Conservation (phyloP, 1,284 basidiomycete genomes). For the Hypsizygus ulmarius region DNA sequence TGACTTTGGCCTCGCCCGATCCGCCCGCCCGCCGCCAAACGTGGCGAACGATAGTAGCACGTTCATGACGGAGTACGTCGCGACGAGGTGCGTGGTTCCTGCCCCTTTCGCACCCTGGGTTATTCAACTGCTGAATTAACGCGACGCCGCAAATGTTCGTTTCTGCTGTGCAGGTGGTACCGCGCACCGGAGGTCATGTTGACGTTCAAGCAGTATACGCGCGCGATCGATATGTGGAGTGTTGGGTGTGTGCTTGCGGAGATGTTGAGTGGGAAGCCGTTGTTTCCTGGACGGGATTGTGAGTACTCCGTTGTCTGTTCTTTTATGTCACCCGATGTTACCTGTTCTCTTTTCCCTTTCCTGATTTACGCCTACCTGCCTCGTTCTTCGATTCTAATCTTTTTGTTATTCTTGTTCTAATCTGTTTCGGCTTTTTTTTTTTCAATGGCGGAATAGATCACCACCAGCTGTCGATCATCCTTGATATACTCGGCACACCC, state of each 20-base stretch:
- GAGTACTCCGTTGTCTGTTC: conserved; percentile 20
- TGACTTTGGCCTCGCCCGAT: conserved; percentile 90
- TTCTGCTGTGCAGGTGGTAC: conserved; percentile 70
- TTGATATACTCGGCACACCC: conserved; percentile 89
- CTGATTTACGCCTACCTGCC: too few species aligned
- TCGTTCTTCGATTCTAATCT: too few species aligned
- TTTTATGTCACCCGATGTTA: not conserved
- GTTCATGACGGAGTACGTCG: conserved; percentile 95
- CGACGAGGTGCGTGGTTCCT: conserved; percentile 57
- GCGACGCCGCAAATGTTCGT: not conserved
- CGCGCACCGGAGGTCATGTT: conserved; percentile 95
- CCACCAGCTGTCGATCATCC: conserved; percentile 84
- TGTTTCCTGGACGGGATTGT: conserved; percentile 90
- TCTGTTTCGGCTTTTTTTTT: not conserved
- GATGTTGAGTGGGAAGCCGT: conserved; percentile 87
- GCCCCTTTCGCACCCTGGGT: too few species aligned
- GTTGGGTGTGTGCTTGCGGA: conserved; percentile 93
- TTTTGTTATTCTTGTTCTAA: conserved; percentile 3
- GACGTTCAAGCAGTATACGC: conserved; percentile 92
- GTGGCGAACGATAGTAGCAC: conserved; percentile 80
- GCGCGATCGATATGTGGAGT: conserved; percentile 92
- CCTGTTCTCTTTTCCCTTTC: conserved; percentile 10
- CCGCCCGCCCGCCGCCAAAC: conserved; percentile 76
- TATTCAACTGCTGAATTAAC: not conserved
- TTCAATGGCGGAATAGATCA: conserved; percentile 53